Evolutionary conservation across 2,329 filamentous ascomycete species (phyloP).

Genomic region (Chrysoporthe deuterocubensis): DNA sequence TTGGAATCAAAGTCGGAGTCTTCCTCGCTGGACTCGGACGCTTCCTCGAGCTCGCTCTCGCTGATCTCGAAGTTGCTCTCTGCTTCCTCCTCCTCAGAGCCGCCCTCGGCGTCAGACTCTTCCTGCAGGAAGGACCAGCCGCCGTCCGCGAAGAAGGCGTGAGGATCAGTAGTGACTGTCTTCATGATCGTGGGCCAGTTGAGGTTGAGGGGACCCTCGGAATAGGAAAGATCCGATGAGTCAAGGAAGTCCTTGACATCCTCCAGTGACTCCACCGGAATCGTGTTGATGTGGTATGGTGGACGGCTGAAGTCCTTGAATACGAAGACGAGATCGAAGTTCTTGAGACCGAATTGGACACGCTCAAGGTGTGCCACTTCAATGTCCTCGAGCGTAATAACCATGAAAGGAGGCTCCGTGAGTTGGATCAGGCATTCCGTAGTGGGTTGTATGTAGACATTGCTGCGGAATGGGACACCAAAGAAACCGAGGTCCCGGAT

Average conservation of each 20-base stretch:
- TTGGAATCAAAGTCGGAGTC: conserved; percentile 94
- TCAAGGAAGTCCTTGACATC: conserved; percentile 98
- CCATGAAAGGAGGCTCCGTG: conserved; percentile 95
- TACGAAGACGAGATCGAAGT: conserved; percentile 97
- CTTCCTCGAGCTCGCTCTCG: conserved; percentile 84
- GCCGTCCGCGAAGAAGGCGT: conserved; percentile 92
- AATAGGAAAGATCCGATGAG: conserved; percentile 91
- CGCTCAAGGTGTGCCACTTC: conserved; percentile 95
- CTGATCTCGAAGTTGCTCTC: conserved; percentile 92
- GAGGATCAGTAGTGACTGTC: conserved; percentile 91
- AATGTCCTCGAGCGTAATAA: conserved; percentile 92
- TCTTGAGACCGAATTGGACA: conserved; percentile 96
- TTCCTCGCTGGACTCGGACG: conserved; percentile 75
- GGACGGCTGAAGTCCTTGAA: conserved; percentile 96
- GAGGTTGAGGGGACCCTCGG: conserved; percentile 92
- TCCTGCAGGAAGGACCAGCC: conserved; percentile 92
- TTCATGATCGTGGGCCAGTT: conserved; percentile 99
- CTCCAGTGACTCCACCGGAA: conserved; percentile 92
- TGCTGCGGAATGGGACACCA: conserved; percentile 93
- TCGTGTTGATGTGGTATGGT: conserved; percentile 95
- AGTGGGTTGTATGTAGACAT: conserved; percentile 92
- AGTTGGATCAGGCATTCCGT: conserved; percentile 97
- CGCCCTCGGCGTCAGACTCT: conserved; percentile 84
- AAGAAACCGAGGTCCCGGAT: conserved; percentile 96
- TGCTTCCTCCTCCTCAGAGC: conserved; percentile 78